A percentile compares a stretch with the other conserved stretches of the same genome.
Evolutionary conservation across 176 grass and related monocot genomes (phyloP).

Genomic region (Areca catechu): DNA sequence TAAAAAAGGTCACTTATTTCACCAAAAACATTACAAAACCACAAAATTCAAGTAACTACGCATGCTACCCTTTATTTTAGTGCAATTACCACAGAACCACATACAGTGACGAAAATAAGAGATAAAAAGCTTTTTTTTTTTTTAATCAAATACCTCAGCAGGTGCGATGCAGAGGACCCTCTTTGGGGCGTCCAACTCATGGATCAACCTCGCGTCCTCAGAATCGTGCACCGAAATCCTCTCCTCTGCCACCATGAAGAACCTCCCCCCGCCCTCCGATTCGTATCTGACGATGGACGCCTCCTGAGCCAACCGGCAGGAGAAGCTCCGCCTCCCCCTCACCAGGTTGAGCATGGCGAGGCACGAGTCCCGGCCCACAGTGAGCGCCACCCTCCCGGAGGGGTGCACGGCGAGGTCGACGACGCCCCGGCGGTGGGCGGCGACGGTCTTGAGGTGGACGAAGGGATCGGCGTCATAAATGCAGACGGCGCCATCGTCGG

Average conservation of each 20-base stretch:
- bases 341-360: constrained; percentile 77
- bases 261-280: constrained; percentile 24
- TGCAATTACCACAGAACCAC: background rate
- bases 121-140: background rate
- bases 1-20: no score
- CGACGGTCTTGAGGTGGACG: constrained; percentile 49
- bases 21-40: no score
- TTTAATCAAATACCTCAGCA: constrained; percentile 43
- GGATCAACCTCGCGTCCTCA: constrained; percentile 63
- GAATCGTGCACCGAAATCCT: constrained; percentile 65
- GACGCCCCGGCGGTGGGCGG: constrained; percentile 25
- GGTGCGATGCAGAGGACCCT: constrained; percentile 47
- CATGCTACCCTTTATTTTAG: no score
- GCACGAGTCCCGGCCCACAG: constrained; percentile 42
- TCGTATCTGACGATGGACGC: constrained; percentile 42
- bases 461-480: constrained; percentile 78
- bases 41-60: no score
- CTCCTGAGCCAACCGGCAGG: constrained; percentile 55
- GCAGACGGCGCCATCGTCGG: constrained; percentile 63
- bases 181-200: constrained; percentile 49
- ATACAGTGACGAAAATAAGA: background rate
- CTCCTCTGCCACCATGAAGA: constrained; percentile 44
- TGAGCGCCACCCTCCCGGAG: constrained; percentile 55
- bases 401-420: constrained; percentile 58
- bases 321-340: constrained; percentile 52